Evolutionary conservation across 1,139 yeast species (phyloP).

Genomic region (Scheffersomyces illinoinensis): DNA sequence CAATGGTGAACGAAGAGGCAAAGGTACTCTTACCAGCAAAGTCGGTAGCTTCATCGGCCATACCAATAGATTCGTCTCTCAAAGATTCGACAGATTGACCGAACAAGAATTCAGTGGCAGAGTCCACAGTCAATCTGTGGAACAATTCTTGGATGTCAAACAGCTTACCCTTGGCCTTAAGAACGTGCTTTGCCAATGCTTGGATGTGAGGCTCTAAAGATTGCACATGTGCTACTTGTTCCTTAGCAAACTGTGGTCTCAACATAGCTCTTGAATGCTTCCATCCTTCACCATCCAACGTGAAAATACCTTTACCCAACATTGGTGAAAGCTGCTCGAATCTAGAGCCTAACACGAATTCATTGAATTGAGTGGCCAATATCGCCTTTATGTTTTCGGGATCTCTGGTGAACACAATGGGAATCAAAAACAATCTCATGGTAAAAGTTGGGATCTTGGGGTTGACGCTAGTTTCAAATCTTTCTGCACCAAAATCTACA

Average conservation of each 20-base stretch:
- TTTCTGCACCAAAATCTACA: slow-evolving; percentile 8
- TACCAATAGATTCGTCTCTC: slow-evolving; percentile 30
- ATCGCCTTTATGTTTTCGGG: slow-evolving; percentile 38
- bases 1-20: slow-evolving; percentile 31
- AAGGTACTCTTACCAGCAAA: slow-evolving; percentile 29
- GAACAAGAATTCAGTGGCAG: slow-evolving; percentile 44
- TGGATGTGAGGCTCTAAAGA: slow-evolving; percentile 50
- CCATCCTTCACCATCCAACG: slow-evolving; percentile 58
- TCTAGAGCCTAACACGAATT: slow-evolving; percentile 53
- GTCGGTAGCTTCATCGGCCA: slow-evolving; percentile 6
- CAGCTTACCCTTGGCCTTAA: slow-evolving; percentile 17
- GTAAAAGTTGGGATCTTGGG: slow-evolving; percentile 13
- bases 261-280: slow-evolving; percentile 58
- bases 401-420: slow-evolving; percentile 17
- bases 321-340: slow-evolving; percentile 42
- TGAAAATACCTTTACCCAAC: slow-evolving; percentile 60
- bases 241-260: slow-evolving; percentile 59
- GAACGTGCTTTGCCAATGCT: slow-evolving; percentile 34
- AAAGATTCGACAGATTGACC: slow-evolving; percentile 37
- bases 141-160: slow-evolving; percentile 42
- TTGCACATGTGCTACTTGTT: slow-evolving; percentile 52
- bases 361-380: slow-evolving; percentile 48
- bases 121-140: slow-evolving; percentile 40
- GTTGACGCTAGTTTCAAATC: slow-evolving; percentile 4
- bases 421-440: slow-evolving; percentile 14